Evolutionary conservation across 805 yeast genomes (phyloP).

Genomic region (Yamadazyma nakazawae): DNA sequence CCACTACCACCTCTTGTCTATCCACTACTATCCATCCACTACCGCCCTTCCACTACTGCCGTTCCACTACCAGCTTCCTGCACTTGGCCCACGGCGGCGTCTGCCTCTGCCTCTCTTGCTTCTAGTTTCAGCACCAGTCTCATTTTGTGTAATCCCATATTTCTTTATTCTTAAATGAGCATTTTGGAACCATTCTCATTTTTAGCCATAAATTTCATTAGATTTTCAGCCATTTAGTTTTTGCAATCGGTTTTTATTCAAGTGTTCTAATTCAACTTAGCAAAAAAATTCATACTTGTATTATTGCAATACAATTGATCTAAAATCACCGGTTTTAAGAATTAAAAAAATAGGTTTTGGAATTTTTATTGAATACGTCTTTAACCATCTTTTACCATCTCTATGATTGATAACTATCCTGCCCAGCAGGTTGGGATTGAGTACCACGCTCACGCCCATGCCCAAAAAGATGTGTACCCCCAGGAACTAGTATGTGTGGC

Average conservation of each 20-base stretch:
- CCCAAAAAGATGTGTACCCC: not conserved
- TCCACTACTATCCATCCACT: not conserved
- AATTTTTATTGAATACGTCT: no score
- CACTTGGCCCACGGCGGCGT: not conserved
- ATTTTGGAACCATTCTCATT: not conserved
- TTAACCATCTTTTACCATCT: no score
- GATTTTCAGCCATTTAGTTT: not conserved
- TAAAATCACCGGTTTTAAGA: no score
- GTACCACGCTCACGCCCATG: not conserved
- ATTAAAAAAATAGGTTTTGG: no score
- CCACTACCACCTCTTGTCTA: no score
- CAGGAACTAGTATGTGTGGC: constrained; percentile 18
- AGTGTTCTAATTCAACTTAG: not conserved
- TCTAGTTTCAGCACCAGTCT: not conserved
- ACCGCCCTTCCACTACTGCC: not conserved
- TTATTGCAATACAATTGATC: no score
- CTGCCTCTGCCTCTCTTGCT: not conserved
- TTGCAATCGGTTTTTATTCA: not conserved
- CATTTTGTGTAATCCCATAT: not conserved
- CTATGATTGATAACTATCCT: constrained; percentile 12
- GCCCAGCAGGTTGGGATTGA: constrained; percentile 1
- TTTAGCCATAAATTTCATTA: not conserved
- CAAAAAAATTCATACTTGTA: no score
- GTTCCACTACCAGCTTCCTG: not conserved
- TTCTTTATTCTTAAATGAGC: not conserved